phyloP scores from a whole-genome alignment of 306 rosid genomes.

The Gastrolobium villosum region DNA sequence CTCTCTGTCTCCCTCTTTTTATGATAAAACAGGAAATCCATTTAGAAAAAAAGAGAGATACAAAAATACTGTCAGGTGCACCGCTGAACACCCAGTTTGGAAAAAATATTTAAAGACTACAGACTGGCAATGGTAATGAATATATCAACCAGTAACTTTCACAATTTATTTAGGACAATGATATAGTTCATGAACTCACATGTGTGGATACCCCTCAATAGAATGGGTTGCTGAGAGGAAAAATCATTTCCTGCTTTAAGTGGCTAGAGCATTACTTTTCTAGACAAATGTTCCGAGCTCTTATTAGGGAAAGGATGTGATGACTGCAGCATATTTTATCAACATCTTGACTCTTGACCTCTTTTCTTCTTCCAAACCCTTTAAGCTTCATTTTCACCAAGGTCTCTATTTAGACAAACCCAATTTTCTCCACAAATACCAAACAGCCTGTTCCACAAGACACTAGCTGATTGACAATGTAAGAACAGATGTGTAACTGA shows the following conservation, averaged over 20 bases:
- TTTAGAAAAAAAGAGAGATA: conserved; percentile 2
- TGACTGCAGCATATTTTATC: no score
- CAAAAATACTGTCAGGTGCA: not conserved
- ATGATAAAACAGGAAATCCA: not conserved
- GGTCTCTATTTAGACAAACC: not conserved
- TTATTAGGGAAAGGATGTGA: no score
- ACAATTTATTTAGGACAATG: no score
- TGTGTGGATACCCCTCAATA: no score
- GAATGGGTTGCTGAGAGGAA: no score
- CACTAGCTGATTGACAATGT: conserved; percentile 28
- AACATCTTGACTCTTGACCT: not conserved
- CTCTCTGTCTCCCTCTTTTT: not conserved
- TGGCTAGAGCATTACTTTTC: no score
- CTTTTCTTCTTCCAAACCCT: not conserved
- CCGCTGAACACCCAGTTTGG: not conserved
- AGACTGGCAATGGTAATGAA: no score
- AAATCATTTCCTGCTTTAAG: no score
- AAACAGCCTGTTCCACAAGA: not conserved
- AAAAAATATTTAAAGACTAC: no score
- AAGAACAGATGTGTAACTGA: conserved; percentile 2
- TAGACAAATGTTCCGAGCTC: no score
- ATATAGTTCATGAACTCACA: no score
- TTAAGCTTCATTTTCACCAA: not conserved
- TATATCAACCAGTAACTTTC: no score
- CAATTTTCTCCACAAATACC: not conserved